Percentiles rank a stretch among this genome's conserved stretches.
Evolutionary conservation across 2,329 filamentous ascomycete species (phyloP).

Genomic region (Alternaria angustiovoidea): DNA sequence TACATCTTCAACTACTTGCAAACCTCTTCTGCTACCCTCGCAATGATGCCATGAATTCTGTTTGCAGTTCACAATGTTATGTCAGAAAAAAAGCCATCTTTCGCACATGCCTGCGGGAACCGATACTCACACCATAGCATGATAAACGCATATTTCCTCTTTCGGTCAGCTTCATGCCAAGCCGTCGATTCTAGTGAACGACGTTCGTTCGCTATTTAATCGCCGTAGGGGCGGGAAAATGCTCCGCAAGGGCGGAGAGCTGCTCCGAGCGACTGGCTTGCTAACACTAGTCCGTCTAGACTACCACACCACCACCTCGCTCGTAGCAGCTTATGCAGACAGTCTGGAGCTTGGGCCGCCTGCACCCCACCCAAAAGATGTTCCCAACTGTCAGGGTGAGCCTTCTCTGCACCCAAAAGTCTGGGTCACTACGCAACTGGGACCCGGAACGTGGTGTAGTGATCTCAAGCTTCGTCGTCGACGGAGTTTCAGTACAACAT

Average conservation of each 20-base stretch:
- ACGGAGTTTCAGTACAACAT: not conserved
- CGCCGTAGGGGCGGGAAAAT: slow-evolving; percentile 2
- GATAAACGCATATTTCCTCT: not conserved
- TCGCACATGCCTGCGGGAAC: not conserved
- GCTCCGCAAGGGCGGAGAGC: not conserved
- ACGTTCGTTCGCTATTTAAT: slow-evolving; percentile 2
- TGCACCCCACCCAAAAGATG: not conserved
- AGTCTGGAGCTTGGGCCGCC: not conserved
- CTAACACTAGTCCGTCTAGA: not conserved
- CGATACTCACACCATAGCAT: not conserved
- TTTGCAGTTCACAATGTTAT: not conserved
- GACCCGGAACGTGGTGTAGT: not conserved
- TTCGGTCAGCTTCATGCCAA: not conserved
- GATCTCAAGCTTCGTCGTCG: not conserved
- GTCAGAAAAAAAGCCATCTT: not conserved
- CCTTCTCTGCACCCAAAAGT: not conserved
- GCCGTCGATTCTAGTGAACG: slow-evolving; percentile 9
- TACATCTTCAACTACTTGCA: not conserved
- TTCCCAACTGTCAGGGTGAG: not conserved
- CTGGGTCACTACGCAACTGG: not conserved
- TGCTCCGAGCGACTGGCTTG: not conserved
- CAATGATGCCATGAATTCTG: not conserved
- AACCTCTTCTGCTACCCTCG: not conserved
- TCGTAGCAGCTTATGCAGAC: not conserved
- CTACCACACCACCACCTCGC: not conserved